Conservation (phyloP, 2,329 filamentous ascomycete species). For the Thelonectria discophora region DNA sequence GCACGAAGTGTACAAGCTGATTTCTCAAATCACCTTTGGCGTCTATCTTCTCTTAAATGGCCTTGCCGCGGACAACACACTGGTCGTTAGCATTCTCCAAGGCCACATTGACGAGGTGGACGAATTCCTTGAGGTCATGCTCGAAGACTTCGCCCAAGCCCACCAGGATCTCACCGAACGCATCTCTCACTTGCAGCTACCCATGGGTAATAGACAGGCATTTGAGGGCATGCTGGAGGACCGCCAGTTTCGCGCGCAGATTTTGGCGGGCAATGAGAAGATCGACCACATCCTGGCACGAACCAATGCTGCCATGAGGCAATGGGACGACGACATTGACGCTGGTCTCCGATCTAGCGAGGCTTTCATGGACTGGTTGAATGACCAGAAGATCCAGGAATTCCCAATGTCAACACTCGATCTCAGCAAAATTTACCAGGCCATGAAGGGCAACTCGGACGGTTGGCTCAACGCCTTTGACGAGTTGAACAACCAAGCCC, state of each 20-base stretch:
- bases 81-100: slow-evolving; percentile 89
- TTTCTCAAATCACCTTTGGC: slow-evolving; percentile 93
- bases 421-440: slow-evolving; percentile 77
- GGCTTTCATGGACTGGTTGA: slow-evolving; percentile 80
- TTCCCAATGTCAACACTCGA: slow-evolving; percentile 67
- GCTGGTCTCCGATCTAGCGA: slow-evolving; percentile 80
- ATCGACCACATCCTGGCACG: slow-evolving; percentile 90
- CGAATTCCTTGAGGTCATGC: slow-evolving; percentile 84
- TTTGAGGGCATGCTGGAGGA: slow-evolving; percentile 92
- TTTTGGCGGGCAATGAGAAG: slow-evolving; percentile 86
- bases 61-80: slow-evolving; percentile 86
- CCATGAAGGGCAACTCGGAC: slow-evolving; percentile 92
- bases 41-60: slow-evolving; percentile 86
- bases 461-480: slow-evolving; percentile 87
- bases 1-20: slow-evolving; percentile 89
- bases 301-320: slow-evolving; percentile 78
- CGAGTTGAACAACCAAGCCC: slow-evolving; percentile 77
- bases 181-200: slow-evolving; percentile 81
- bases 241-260: slow-evolving; percentile 79
- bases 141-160: slow-evolving; percentile 84
- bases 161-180: slow-evolving; percentile 81
- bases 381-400: slow-evolving; percentile 68
- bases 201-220: slow-evolving; percentile 81
- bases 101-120: slow-evolving; percentile 94
- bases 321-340: slow-evolving; percentile 79